A percentile compares a stretch with the other conserved stretches of the same genome.
Conservation (phyloP, 2,329 filamentous ascomycete species). For the Diaporthe batatas region DNA sequence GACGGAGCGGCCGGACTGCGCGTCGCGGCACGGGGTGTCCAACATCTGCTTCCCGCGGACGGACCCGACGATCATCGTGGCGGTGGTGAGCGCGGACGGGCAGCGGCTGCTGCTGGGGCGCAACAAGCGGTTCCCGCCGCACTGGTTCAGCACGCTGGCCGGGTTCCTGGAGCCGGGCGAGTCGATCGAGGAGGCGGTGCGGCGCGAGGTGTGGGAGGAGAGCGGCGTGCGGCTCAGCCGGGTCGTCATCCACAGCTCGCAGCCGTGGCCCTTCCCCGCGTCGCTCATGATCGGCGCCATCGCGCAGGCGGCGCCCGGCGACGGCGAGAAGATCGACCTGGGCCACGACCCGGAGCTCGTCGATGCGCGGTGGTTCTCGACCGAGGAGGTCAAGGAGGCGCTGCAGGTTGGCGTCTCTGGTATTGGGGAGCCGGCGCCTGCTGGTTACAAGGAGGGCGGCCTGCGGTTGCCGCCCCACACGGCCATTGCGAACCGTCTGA, state of each 20-base stretch:
- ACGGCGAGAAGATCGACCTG: constrained; percentile 83
- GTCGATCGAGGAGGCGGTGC: constrained; percentile 86
- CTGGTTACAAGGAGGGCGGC: constrained; percentile 80
- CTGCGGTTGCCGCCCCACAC: constrained; percentile 86
- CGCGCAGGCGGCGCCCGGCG: constrained; percentile 81
- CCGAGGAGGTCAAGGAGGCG: constrained; percentile 85
- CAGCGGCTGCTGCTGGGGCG: constrained; percentile 86
- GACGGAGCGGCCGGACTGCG: constrained; percentile 76
- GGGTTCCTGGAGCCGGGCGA: constrained; percentile 90
- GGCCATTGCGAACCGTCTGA: constrained; percentile 92
- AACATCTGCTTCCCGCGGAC: constrained; percentile 94
- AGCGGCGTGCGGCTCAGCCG: constrained; percentile 81
- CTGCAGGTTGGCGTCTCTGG: constrained; percentile 75
- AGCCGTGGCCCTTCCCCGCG: constrained; percentile 89
- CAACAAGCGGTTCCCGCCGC: constrained; percentile 82
- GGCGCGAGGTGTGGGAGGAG: constrained; percentile 89
- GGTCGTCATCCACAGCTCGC: constrained; percentile 85
- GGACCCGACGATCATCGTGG: constrained; percentile 95
- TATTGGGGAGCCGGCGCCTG: constrained; percentile 73
- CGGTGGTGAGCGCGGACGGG: constrained; percentile 85
- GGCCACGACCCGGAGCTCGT: constrained; percentile 93
- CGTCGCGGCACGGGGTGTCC: constrained; percentile 85
- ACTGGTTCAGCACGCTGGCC: constrained; percentile 91
- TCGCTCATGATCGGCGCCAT: constrained; percentile 91
- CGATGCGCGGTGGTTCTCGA: constrained; percentile 86